Conservation (phyloP, 345 rosid species). For the Citrus sinensis region DNA sequence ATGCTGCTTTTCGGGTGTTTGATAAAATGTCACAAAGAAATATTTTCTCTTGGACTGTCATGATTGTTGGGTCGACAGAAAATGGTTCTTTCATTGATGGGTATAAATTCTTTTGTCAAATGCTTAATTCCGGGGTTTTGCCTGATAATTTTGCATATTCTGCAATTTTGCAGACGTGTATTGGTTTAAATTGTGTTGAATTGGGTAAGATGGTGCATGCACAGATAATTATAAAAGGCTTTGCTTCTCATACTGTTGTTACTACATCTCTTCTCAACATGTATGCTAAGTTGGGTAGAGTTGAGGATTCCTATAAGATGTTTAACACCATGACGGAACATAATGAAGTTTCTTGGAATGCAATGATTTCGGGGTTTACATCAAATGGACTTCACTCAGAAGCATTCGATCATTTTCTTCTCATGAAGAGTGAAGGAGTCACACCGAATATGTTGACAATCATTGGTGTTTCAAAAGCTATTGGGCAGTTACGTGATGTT, state of each 20-base stretch:
- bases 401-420: slow-evolving; percentile 33
- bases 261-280: slow-evolving; percentile 40
- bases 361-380: slow-evolving; percentile 41
- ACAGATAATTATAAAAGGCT: slow-evolving; percentile 33
- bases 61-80: slow-evolving; percentile 38
- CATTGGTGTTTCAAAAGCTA: slow-evolving; percentile 34
- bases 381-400: slow-evolving; percentile 32
- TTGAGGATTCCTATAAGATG: slow-evolving; percentile 29
- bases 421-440: slow-evolving; percentile 27
- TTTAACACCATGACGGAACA: slow-evolving; percentile 29
- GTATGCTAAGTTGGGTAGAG: slow-evolving; percentile 42
- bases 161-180: slow-evolving; percentile 33
- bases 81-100: slow-evolving; percentile 31
- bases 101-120: slow-evolving; percentile 23
- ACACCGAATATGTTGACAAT: slow-evolving; percentile 28
- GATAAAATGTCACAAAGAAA: slow-evolving; percentile 38
- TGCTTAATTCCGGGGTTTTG: slow-evolving; percentile 22
- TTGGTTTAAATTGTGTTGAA: slow-evolving; percentile 32
- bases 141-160: slow-evolving; percentile 41
- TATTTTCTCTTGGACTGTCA: slow-evolving; percentile 45
- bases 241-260: slow-evolving; percentile 26
- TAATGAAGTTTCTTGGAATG: slow-evolving; percentile 43
- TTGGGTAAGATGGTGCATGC: slow-evolving; percentile 37
- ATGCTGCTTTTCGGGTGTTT: slow-evolving; percentile 29
- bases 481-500: slow-evolving; percentile 34